Conservation (phyloP, 148 eudicot genomes). For the Vaccinium myrtillus region DNA sequence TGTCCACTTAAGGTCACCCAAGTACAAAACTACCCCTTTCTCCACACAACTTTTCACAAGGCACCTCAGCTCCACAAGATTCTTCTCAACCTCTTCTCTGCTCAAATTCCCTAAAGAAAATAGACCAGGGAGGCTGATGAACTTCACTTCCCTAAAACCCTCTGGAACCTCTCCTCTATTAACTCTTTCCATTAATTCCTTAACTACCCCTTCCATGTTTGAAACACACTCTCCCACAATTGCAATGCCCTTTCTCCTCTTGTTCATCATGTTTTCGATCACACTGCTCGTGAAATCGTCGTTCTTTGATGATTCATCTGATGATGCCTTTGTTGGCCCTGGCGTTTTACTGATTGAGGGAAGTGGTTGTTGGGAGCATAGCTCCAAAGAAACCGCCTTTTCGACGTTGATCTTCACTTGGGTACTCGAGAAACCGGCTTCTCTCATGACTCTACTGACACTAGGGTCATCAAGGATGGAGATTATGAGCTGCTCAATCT, state of each 20-base stretch:
- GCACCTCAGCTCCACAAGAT: slow-evolving; percentile 45
- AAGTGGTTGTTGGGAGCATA: slow-evolving; percentile 30
- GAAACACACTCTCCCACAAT: slow-evolving; percentile 66
- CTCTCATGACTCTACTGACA: slow-evolving; percentile 88
- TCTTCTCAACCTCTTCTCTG: slow-evolving; percentile 59
- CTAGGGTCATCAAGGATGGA: slow-evolving; percentile 96
- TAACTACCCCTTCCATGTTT: slow-evolving; percentile 48
- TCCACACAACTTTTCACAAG: slow-evolving; percentile 47
- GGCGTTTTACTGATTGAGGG: neutral
- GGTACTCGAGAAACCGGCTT: slow-evolving; percentile 85
- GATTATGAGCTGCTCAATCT: slow-evolving; percentile 77
- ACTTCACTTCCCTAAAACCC: slow-evolving; percentile 47
- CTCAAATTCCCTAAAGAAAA: slow-evolving; percentile 39
- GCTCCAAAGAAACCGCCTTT: slow-evolving; percentile 49
- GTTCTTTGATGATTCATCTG: neutral
- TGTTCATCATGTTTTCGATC: slow-evolving; percentile 46
- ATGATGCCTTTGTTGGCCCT: slow-evolving; percentile 10
- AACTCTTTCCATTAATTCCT: slow-evolving; percentile 48
- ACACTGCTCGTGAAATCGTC: slow-evolving; percentile 4
- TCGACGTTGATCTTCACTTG: slow-evolving; percentile 77
- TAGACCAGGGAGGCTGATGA: slow-evolving; percentile 45
- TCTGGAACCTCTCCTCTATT: slow-evolving; percentile 63
- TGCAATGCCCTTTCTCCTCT: slow-evolving; percentile 44
- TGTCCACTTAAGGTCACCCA: slow-evolving; percentile 86
- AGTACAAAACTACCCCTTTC: slow-evolving; percentile 66